These are phyloP conservation scores for Meripilus lineatus DNA, from an alignment of 1,284 basidiomycete species.

Conservation along the genomic window DNA sequence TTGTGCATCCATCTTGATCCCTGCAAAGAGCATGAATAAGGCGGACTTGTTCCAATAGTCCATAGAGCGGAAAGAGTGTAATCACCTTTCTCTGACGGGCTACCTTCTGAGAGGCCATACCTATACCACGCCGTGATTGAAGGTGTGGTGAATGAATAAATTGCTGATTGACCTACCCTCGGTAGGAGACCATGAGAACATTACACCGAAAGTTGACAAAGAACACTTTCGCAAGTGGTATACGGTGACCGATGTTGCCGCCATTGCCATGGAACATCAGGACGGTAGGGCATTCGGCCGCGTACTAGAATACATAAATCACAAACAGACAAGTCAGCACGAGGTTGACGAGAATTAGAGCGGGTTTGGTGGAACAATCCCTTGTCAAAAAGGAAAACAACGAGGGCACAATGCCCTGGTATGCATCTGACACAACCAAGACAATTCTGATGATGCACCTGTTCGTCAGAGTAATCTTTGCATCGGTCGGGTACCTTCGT, in stretches of 20 bases:
- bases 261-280: constrained; percentile 92
- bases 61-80: constrained; percentile 13
- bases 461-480: constrained; percentile 24
- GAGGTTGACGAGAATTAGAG: not conserved
- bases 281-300: constrained; percentile 72
- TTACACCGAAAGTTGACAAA: constrained; percentile 83
- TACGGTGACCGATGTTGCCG: constrained; percentile 79
- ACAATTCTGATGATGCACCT: no score
- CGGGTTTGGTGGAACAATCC: no score
- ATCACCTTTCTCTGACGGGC: constrained; percentile 77
- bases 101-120: constrained; percentile 81
- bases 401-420: no score
- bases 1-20: constrained; percentile 78
- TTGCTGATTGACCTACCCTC: constrained; percentile 55
- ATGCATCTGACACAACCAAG: no score
- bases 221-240: constrained; percentile 88
- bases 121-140: constrained; percentile 30
- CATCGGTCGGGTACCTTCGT: constrained; percentile 8
- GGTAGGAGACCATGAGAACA: constrained; percentile 84
- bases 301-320: constrained; percentile 39
- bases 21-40: constrained; percentile 30
- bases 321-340: not conserved
- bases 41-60: not conserved
- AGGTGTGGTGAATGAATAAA: not conserved
- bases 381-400: no score